Conservation (phyloP, 306 rosid species). For the Ziziphus jujuba region DNA sequence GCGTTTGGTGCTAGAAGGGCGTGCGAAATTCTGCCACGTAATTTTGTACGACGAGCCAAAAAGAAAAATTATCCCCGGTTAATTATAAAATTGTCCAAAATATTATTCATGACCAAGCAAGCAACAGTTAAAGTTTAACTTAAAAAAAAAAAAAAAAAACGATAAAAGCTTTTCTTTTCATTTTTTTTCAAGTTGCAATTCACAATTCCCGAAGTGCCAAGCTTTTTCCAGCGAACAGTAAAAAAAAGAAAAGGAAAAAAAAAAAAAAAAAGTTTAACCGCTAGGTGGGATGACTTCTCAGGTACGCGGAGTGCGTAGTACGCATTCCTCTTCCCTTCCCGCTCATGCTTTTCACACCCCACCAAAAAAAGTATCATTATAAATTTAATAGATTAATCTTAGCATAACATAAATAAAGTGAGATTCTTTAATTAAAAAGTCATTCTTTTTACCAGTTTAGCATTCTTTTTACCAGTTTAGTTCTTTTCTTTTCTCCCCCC, state of each 20-base stretch:
- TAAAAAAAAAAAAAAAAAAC: not conserved
- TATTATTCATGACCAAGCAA: not conserved
- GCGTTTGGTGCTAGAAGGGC: conserved; percentile 19
- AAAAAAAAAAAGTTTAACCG: conserved; percentile 8
- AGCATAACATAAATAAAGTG: no score
- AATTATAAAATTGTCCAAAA: no score
- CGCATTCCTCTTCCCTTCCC: conserved; percentile 36
- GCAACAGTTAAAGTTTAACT: not conserved
- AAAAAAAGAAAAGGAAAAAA: not conserved
- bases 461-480: no score
- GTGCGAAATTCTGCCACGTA: conserved; percentile 10
- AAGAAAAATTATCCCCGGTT: no score
- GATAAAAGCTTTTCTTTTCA: not conserved
- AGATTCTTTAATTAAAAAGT: no score
- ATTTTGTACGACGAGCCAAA: not conserved
- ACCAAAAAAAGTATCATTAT: not conserved
- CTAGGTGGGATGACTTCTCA: conserved; percentile 18
- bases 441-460: no score
- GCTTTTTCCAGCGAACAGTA: not conserved
- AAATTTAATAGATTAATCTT: no score
- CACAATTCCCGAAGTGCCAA: no score
- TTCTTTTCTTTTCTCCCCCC: no score
- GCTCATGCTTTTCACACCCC: conserved; percentile 34
- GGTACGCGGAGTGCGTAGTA: conserved; percentile 49
- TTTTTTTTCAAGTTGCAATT: no score